Percentiles rank a stretch among this genome's conserved stretches.
phyloP scores from a whole-genome alignment of 129 eudicot species.

The Escallonia rubra region DNA sequence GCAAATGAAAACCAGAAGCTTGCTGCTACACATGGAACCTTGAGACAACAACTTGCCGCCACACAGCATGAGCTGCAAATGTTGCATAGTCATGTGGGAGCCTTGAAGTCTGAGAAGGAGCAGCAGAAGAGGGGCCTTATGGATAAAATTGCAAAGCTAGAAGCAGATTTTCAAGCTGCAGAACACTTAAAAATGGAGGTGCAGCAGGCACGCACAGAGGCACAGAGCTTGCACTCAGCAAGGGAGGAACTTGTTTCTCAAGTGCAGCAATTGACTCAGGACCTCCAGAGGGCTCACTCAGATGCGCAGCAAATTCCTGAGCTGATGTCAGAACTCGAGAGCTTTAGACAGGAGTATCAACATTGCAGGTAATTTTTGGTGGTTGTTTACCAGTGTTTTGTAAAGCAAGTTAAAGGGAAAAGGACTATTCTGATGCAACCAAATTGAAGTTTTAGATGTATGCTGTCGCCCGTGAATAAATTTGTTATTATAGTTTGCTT shows the following conservation, averaged over 20 bases:
- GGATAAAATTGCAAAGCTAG: constrained; percentile 68
- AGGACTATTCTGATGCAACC: not conserved
- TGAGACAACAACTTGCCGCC: constrained; percentile 82
- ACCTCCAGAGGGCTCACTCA: constrained; percentile 64
- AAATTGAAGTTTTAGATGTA: not conserved
- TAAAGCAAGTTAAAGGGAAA: too few relatives aligned
- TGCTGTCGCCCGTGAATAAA: too few relatives aligned
- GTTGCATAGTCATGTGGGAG: constrained; percentile 56
- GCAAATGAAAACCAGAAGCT: constrained; percentile 82
- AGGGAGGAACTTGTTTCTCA: constrained; percentile 67
- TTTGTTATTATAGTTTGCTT: not conserved
- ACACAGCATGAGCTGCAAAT: constrained; percentile 74
- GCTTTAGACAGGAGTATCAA: constrained; percentile 85
- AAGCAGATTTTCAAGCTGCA: constrained; percentile 62
- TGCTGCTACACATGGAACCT: constrained; percentile 79
- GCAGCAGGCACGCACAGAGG: constrained; percentile 62
- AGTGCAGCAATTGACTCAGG: constrained; percentile 58
- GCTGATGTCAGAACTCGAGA: constrained; percentile 64
- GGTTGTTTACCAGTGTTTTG: constrained; percentile 3
- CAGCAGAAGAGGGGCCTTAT: constrained; percentile 55
- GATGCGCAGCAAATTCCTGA: constrained; percentile 72
- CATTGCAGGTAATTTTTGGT: constrained; percentile 52
- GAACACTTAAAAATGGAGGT: constrained; percentile 61
- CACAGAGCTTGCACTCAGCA: constrained; percentile 60
- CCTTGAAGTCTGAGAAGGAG: constrained; percentile 58